Evolutionary conservation across 257 asterid species (phyloP), one percentile per base, ranked within the genome.

Genomic region (Paulownia fortunei): DNA sequence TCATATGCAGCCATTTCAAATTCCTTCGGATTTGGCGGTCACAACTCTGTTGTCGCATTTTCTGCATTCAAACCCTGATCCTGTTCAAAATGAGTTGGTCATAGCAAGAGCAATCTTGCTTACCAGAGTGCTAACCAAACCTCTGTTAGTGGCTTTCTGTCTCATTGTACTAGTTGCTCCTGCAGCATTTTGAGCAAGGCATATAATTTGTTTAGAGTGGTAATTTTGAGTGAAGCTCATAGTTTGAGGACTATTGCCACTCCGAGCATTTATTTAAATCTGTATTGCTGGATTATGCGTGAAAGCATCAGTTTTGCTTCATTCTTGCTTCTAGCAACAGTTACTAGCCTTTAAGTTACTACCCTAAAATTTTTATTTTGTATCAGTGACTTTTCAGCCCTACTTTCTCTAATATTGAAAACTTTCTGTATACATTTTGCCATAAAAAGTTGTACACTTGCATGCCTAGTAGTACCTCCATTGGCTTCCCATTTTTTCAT

Each of bases 1-100:
- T 72, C 61, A 16, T 34, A 11, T 85, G 90, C 97, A 93, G 98
- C 85, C 59, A 93, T 93, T 74, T 89, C 98, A 26, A 93, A 93
- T 66, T 89, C 98, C 58, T 89, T 89, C 36, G 97, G 98, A 73
- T 89, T 90, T 74, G 96, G 97, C 23, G 97, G 97, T 39, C 98
- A 92, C 87, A 92, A 93, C 85, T 93, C 97, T 10, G 96, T 86
- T 8, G 91, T 87, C 19, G 90, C 81, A 13, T 91, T 93, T 84
- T 85, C 96, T 46, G 96, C 94, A 76, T 90, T 86, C 94, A 87
- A 89, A 82, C 91, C 90, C 18, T 93, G 86, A 91, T 74, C 76
- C 36, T 13, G 67, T 71, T 27, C 18, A 16, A 73, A 27, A 44
- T n/a, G 68, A 63, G 58, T 46, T 6, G 32, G 51, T 68, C 65